Percentiles rank a stretch among this genome's conserved stretches.
Evolutionary conservation across 1,139 yeast species (phyloP).

Genomic region (Casaregolazyma lundiana): DNA sequence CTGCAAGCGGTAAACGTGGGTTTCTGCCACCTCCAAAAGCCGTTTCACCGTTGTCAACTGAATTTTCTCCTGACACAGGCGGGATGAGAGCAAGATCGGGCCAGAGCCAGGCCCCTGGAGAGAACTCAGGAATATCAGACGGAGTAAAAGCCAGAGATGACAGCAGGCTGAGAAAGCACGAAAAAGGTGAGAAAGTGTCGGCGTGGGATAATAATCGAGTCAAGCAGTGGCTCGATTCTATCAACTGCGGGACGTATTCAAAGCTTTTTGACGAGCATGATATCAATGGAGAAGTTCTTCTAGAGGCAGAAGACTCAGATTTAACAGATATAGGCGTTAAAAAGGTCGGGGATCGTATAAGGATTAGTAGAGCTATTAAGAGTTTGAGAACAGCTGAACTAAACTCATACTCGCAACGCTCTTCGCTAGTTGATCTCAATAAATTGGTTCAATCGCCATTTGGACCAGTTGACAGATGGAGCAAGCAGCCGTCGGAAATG

Average conservation of each 20-base stretch:
- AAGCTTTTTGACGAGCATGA: constrained; percentile 41
- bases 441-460: background rate
- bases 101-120: background rate
- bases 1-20: constrained; percentile 1
- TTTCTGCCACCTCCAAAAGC: constrained; percentile 10
- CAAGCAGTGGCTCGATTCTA: constrained; percentile 35
- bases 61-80: constrained; percentile 7
- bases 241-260: constrained; percentile 33
- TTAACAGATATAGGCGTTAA: constrained; percentile 70
- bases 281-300: constrained; percentile 55
- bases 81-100: background rate
- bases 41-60: constrained; percentile 9
- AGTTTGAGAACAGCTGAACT: constrained; percentile 19
- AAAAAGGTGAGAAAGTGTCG: background rate
- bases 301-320: constrained; percentile 63
- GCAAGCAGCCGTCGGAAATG: background rate
- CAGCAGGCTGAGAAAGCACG: background rate
- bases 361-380: constrained; percentile 49
- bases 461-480: background rate
- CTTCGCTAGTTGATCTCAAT: background rate
- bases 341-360: constrained; percentile 77
- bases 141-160: background rate
- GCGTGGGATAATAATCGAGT: constrained; percentile 16
- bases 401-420: background rate
- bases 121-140: background rate